Evolutionary conservation across 495 filamentous ascomycete genomes (phyloP), one percentile per base, ranked within the genome.

Genomic region (Neurospora sp.): DNA sequence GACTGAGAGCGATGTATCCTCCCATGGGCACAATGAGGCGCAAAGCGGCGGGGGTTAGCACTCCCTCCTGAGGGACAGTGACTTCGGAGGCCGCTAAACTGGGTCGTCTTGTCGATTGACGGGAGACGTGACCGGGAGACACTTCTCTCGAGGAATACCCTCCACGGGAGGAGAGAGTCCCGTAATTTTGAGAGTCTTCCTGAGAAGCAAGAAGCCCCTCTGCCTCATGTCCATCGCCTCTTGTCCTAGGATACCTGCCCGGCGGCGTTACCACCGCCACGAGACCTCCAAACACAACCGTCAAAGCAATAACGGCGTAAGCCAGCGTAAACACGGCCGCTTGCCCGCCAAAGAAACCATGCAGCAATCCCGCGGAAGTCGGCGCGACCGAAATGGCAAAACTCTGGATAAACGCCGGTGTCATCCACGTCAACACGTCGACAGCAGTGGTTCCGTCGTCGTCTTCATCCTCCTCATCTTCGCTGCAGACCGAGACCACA

Each of bases 1-100:
- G 31, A 2, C 71, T 71, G 40, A 80, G 20, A 41, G 75, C 72
- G 22, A 79, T 40, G 39, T 79, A 80, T 5, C 79, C 79, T 46
- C 59, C 71, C 14, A 78, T 18, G n/a, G 77, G 77, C 6, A 75
- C 71, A 31, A 74, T 41, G 8, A 78, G 71, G 1, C 77, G 77
- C 4, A 61, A 61, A 31, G 16, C 27, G 20, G 53, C 16, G 2
- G 53, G 53, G 12, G 27, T 6, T 6, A 61, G 53, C 14, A 12
- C 53, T 35, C 53, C 53, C 53, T 35, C 22, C 5, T 61, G 53
- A 16, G 53, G 12, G 31, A 31, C 53, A 35, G 11, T 16, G 22
- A 35, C 22, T 27, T 61, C 53, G 22, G 53, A 61, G 3, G 53
- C 53, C 53, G 53, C 53, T 31, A 61, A 16, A 14, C 53, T 61